Evolutionary conservation across 257 asterid species (phyloP).

Genomic region (Capsicum chinense): DNA sequence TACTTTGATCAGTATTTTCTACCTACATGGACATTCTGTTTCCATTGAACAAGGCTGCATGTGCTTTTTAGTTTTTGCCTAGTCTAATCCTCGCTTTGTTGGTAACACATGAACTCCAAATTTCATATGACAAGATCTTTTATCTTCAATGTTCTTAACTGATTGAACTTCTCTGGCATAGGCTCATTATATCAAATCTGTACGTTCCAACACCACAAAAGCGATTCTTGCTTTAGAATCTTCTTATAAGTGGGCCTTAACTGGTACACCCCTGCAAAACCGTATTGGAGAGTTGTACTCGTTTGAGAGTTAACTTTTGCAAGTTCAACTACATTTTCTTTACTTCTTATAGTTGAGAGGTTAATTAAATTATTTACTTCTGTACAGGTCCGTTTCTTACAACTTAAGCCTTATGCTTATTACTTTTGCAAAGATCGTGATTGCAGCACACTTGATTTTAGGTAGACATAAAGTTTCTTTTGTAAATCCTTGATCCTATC

Average conservation of each 20-base stretch:
- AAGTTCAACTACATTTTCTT: not conserved
- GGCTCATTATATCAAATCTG: slow-evolving; percentile 64
- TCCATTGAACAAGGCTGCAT: too few relatives aligned
- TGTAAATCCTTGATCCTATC: not conserved
- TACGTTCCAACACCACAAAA: slow-evolving; percentile 73
- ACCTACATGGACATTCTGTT: too few relatives aligned
- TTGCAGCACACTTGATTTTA: slow-evolving; percentile 40
- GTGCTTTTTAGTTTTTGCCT: too few relatives aligned
- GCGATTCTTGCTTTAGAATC: slow-evolving; percentile 80
- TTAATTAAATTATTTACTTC: slow-evolving; percentile 18
- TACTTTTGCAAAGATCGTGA: slow-evolving; percentile 93
- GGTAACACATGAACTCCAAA: too few relatives aligned
- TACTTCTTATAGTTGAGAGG: not conserved
- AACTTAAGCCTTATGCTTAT: slow-evolving; percentile 74
- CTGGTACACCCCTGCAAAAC: slow-evolving; percentile 96
- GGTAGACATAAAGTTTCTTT: slow-evolving; percentile 5
- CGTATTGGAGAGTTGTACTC: slow-evolving; percentile 92
- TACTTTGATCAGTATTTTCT: too few relatives aligned
- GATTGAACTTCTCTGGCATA: slow-evolving; percentile 35
- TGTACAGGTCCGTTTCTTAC: slow-evolving; percentile 84
- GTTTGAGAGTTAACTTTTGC: slow-evolving; percentile 58
- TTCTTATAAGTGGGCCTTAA: slow-evolving; percentile 85
- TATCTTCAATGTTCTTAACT: too few relatives aligned
- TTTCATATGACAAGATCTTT: too few relatives aligned
- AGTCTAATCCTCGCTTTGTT: too few relatives aligned